A percentile compares a stretch with the other conserved stretches of the same genome.
Evolutionary conservation across 148 eudicot species (phyloP).

Genomic region (Persicaria maculosa): DNA sequence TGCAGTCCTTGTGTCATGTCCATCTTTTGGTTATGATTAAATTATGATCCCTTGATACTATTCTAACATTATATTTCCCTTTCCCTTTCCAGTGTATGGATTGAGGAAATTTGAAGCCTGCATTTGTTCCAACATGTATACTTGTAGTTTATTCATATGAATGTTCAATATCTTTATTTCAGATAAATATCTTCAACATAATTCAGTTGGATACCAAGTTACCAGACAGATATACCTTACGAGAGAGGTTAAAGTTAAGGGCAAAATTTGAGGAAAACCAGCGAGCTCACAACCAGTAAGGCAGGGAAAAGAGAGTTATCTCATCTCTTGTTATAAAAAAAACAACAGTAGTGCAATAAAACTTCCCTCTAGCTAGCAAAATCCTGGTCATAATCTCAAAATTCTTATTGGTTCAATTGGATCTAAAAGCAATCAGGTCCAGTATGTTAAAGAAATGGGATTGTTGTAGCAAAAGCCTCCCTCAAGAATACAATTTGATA

Average conservation of each 20-base stretch:
- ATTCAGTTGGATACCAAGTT: slow-evolving; percentile 50
- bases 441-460: slow-evolving; percentile 74
- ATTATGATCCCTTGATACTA: neutral
- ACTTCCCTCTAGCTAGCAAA: slow-evolving; percentile 20
- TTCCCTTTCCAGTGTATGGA: neutral
- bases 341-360: neutral
- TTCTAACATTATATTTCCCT: neutral
- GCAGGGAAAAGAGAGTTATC: neutral
- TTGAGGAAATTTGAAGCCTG: neutral
- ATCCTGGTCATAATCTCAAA: slow-evolving; percentile 39
- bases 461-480: too few species aligned
- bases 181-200: slow-evolving; percentile 67
- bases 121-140: neutral
- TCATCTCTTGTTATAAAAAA: neutral
- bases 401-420: slow-evolving; percentile 95
- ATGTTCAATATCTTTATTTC: slow-evolving; percentile 19
- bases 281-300: neutral
- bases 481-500: too few species aligned
- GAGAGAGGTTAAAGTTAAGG: slow-evolving; percentile 37
- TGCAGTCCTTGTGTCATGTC: neutral
- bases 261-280: slow-evolving; percentile 21
- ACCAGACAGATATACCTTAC: slow-evolving; percentile 21
- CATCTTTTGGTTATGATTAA: neutral
- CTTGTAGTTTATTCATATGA: neutral
- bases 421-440: slow-evolving; percentile 86